These are phyloP conservation scores for Irpex rosettiformis DNA, from an alignment of 1,284 basidiomycete species.

Conservation along the genomic window DNA sequence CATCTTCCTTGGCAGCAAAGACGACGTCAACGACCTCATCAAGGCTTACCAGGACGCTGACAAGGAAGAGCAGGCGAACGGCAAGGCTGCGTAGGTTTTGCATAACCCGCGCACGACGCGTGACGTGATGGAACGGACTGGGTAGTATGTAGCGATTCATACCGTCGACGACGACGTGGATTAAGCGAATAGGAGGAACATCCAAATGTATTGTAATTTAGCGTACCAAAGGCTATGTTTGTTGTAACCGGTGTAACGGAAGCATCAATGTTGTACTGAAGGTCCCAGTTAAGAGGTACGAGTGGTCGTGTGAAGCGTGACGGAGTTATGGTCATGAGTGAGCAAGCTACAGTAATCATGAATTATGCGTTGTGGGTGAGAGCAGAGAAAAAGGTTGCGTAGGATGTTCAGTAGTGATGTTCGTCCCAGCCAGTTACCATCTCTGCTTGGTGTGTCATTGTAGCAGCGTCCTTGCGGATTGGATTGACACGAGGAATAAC, in stretches of 20 bases:
- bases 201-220: not conserved
- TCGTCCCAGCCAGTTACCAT: constrained; percentile 43
- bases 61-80: constrained; percentile 16
- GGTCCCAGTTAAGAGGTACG: no score
- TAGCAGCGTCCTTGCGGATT: constrained; percentile 68
- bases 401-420: not conserved
- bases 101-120: no score
- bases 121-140: no score
- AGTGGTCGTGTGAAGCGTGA: no score
- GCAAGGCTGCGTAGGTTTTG: constrained; percentile 1
- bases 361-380: no score
- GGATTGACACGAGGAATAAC: constrained; percentile 79
- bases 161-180: no score
- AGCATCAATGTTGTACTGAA: not conserved
- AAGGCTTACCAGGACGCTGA: constrained; percentile 61
- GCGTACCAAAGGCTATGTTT: not conserved
- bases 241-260: not conserved
- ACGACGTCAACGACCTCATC: constrained; percentile 89
- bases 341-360: no score
- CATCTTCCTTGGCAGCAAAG: constrained; percentile 92
- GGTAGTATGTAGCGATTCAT: no score
- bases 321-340: no score
- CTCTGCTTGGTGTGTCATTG: constrained; percentile 85
- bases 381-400: no score
- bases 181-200: not conserved